phyloP scores from a whole-genome alignment of 2,329 filamentous ascomycete genomes.

The Venturia oleaginea region DNA sequence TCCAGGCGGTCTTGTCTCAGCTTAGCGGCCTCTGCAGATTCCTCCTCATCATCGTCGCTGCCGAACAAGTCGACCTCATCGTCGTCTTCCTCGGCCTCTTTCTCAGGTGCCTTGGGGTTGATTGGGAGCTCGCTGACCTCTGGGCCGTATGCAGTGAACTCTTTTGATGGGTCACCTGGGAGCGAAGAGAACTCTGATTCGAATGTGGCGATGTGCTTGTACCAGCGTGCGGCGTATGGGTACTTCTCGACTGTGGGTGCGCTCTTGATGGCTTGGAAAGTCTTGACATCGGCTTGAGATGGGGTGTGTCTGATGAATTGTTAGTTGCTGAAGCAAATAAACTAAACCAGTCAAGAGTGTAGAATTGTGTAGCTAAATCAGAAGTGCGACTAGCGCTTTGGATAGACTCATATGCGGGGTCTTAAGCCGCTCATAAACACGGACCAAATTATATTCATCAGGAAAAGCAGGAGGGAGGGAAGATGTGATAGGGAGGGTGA shows the following conservation, averaged over 20 bases:
- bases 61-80: slow-evolving; percentile 91
- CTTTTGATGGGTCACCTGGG: slow-evolving; percentile 81
- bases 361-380: slow-evolving; percentile 39
- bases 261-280: slow-evolving; percentile 79
- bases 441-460: slow-evolving; percentile 88
- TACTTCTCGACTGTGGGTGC: slow-evolving; percentile 76
- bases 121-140: slow-evolving; percentile 66
- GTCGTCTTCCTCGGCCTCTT: slow-evolving; percentile 53
- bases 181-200: slow-evolving; percentile 88
- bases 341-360: not conserved
- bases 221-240: slow-evolving; percentile 93
- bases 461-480: slow-evolving; percentile 27
- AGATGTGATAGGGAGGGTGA: slow-evolving; percentile 14
- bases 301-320: slow-evolving; percentile 47
- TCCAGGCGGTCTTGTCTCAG: slow-evolving; percentile 83
- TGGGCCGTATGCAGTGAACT: slow-evolving; percentile 84
- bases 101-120: slow-evolving; percentile 74
- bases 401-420: slow-evolving; percentile 74
- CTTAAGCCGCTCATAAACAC: slow-evolving; percentile 94
- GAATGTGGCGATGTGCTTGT: slow-evolving; percentile 94
- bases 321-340: slow-evolving; percentile 15
- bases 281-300: slow-evolving; percentile 91
- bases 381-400: slow-evolving; percentile 70
- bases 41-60: slow-evolving; percentile 76
- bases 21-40: slow-evolving; percentile 76